Base-by-base conservation (phyloP, 176 grass and related monocot genomes). In the Oryza rufipogon region DNA sequence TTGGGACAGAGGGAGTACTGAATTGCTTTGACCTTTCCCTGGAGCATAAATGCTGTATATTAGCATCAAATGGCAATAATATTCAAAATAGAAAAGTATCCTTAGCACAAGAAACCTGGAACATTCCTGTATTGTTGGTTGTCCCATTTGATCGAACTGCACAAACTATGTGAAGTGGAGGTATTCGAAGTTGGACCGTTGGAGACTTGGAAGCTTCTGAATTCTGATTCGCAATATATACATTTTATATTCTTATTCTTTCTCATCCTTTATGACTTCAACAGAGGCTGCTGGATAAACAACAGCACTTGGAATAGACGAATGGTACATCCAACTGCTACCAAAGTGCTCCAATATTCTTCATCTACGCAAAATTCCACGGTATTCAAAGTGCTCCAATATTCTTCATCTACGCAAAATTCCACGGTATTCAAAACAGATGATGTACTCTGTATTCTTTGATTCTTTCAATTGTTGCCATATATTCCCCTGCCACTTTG, bases 361-460 rank as follows among this genome's bases (percentile, higher is more conserved):
- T 61, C 68, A 63, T 33, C n/a, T 41, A 74, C 68, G 68, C 56
- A 3, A 14, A 68, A 74, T 22, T 74, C 60, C 28, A 38, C 20
- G 30, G 30, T 32, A 32, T 32, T 32, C 58, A 20, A 73, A 78
- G 19, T 39, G 82, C 51, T n/a, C 46, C 39, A 67, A 82, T 86
- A 82, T 86, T 82, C 75, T 60, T 61, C 68, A 63, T 33, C n/a
- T 41, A 74, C 68, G 68, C 56, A 3, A 14, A 68, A 79, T 22
- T 74, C 60, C 28, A 38, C 20, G 36, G 23, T 58, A 79, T 78
- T 73, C 42, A 8, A 44, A 61, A 11, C 41, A 74, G 9, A 79
- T 86, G 74, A 47, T 83, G 79, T 78, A 83, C 17, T 56, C 14
- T 56, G 78, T 86, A 86, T 90, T 86, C 68, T 83, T 48, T 38